These are phyloP conservation scores for Leucosporidium yakuticum DNA, from an alignment of 768 basidiomycete genomes.

Conservation along the genomic window DNA sequence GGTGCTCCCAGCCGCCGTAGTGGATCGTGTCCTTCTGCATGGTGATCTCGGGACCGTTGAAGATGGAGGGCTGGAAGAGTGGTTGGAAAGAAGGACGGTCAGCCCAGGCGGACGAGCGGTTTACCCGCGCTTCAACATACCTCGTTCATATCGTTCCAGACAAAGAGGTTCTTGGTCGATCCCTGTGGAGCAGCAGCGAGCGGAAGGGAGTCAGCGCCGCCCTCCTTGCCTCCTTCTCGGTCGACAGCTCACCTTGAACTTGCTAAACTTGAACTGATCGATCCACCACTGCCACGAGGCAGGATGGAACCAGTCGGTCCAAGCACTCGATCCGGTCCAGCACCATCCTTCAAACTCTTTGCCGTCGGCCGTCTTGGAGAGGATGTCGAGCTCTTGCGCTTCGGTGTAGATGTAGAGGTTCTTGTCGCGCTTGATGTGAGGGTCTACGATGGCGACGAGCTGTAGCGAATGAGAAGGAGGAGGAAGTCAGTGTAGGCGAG, in stretches of 20 bases:
- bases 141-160: slow-evolving; percentile 99
- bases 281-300: slow-evolving; percentile 86
- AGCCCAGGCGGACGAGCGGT: slow-evolving; percentile 2
- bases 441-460: slow-evolving; percentile 98
- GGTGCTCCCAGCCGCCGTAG: slow-evolving; percentile 93
- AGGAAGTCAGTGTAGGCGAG: neutral
- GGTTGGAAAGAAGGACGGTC: neutral
- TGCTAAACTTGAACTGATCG: slow-evolving; percentile 63
- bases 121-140: slow-evolving; percentile 46
- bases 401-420: slow-evolving; percentile 77
- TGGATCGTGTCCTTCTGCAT: slow-evolving; percentile 73
- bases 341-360: slow-evolving; percentile 96
- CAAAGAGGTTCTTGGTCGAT: slow-evolving; percentile 72
- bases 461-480: slow-evolving; percentile 41
- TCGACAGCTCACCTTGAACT: slow-evolving; percentile 46
- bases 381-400: slow-evolving; percentile 71
- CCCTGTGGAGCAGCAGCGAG: no score
- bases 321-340: slow-evolving; percentile 92
- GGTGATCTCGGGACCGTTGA: slow-evolving; percentile 95
- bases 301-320: slow-evolving; percentile 97
- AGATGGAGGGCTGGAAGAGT: slow-evolving; percentile 84
- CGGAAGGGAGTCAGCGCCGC: slow-evolving; percentile 58
- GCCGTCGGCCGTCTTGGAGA: slow-evolving; percentile 75
- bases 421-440: slow-evolving; percentile 79
- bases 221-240: slow-evolving; percentile 50